Base-by-base conservation (phyloP, 2,329 filamentous ascomycete species). In the Sporothrix luriei region DNA sequence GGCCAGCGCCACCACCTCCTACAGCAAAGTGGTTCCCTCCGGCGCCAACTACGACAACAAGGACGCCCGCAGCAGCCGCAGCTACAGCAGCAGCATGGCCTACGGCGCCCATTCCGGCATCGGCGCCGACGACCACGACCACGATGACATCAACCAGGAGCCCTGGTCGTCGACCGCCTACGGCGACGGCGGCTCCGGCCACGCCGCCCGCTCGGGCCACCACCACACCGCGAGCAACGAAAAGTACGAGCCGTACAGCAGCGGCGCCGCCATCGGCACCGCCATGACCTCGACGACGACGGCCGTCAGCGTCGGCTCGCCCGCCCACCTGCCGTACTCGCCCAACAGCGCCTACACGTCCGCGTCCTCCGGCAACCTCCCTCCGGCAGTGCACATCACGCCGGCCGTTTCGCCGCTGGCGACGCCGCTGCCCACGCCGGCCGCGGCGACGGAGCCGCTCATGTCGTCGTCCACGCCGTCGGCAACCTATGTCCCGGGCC, bases 241-340 rank as follows among this genome's bases (percentile, higher is more conserved):
- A n/a, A 51, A 66, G 68, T 69, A 48, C 52, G 62, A 66, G 62
- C 62, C 68, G 6, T 61, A 48, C 48, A 46, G 62, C 7, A 52
- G 52, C 21, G 26, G 16, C 19, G 19, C 21, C 10, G 21, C 59
- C 38, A 61, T 48, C 16, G 49, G 38, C 6, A 62, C 24, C 4
- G 52, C 52, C 4, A 16, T 7, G 19, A 21, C 13, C 5, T 24
- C 38, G 4, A 6, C 10, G 9, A 62, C 57, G 11, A 62, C 57
- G 1, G 57, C 57, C 57, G 38, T 62, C 38, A 62, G 57, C 7
- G 13, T 46, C 11, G 57, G 57, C 5, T 21, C 55, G 7, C 0
- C 54, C 29, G 7, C 7, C 21, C 14, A 24, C 29, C 7, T 13
- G n/a, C 55, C 55, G 10, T 43, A 61, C 55, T 61, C 55, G 55